Evolutionary conservation across 2,329 filamentous ascomycete genomes (phyloP), one percentile per base, ranked within the genome.

Genomic region (Aspergillus phoenicis): DNA sequence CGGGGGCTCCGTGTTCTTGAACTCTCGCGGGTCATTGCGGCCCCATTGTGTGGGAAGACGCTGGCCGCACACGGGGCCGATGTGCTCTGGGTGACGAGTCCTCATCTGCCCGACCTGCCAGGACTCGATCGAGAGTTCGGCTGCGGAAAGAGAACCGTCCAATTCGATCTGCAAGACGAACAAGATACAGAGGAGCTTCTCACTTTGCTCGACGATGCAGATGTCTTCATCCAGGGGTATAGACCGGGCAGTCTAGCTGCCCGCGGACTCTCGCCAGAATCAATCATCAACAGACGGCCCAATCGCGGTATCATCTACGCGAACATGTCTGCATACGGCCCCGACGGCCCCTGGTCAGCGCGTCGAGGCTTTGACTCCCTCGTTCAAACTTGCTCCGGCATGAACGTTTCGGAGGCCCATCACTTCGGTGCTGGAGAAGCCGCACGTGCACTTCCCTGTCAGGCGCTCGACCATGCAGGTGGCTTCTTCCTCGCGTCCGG

Each of bases 401-500:
- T 86, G 70, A 86, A 86, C 48, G 75, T 84, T 1, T 82, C 82
- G 0, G 84, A 87, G 65, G 84, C 84, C 0, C 75, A 81, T 58
- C 77, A 80, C 49, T 79, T 69, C 22, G 78, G 74, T 2, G 61
- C 68, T 0, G 77, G 75, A 0, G 78, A 81, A 51, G 58, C 72
- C 0, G 79, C 81, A 0, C 76, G 78, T 1, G 72, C 79, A 0
- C 73, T 80, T 33, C 85, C 85, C 0, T 84, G 81, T 57, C 85
- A 87, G 69, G 84, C 81, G 0, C 75, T 87, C 0, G 85, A 87
- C 66, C 83, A 87, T 62, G 82, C 78, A 0, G 78, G 77, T 0
- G 85, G 85, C 0, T 87, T 84, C 57, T 74, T 87, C 20, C 76
- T 87, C 0, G 83, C 84, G 0, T 73, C 83, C 0, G 84, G 85